Base-by-base conservation (phyloP, 495 filamentous ascomycete species). In the Parathielavia appendiculata region DNA sequence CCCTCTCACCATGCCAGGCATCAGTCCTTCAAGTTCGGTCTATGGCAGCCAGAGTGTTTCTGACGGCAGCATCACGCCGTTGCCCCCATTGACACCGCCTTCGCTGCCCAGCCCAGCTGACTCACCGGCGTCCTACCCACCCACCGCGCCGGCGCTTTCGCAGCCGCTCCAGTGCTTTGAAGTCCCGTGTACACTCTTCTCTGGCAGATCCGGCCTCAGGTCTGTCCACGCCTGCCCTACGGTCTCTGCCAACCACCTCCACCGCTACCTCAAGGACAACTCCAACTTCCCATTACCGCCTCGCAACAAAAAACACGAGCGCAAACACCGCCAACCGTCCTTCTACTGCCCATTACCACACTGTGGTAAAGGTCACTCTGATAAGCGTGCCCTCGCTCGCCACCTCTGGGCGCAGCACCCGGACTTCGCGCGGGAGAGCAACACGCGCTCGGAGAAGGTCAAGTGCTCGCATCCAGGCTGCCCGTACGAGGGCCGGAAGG, bases 341-440 rank as follows among this genome's bases (percentile, higher is more conserved):
- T 30, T 61, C 58, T 54, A 51, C 22, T 66, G 64, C 52, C 36
- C 49, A 1, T 22, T 63, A 26, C 23, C 49, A 2, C 32, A 55
- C 51, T 66, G 64, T 56, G 45, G 20, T 45, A 66, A 66, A 35
- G 51, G 54, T n/a, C 61, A 66, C 44, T 35, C 52, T 11, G 64
- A 66, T 61, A 51, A 61, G 46, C 61, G 64, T 52, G 61, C 52
- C 5, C 61, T 66, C 6, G 38, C 35, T 22, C 61, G 64, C 17
- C 64, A 66, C 56, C 47, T 66, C 9, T 62, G 59, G 58, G 56
- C 64, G 2, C 20, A 57, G 50, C 64, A 66, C 56, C 49, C 26
- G 19, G 58, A 58, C 20, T 51, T 58, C 20, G 64, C 64, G 7
- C 7, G 23, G 32, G 16, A 36, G 19, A 39, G 20, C 41, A 23